A percentile compares a stretch with the other conserved stretches of the same genome.
These are phyloP conservation scores for Gossypium davidsonii DNA, from an alignment of 441 rosid species.

Conservation along the genomic window DNA sequence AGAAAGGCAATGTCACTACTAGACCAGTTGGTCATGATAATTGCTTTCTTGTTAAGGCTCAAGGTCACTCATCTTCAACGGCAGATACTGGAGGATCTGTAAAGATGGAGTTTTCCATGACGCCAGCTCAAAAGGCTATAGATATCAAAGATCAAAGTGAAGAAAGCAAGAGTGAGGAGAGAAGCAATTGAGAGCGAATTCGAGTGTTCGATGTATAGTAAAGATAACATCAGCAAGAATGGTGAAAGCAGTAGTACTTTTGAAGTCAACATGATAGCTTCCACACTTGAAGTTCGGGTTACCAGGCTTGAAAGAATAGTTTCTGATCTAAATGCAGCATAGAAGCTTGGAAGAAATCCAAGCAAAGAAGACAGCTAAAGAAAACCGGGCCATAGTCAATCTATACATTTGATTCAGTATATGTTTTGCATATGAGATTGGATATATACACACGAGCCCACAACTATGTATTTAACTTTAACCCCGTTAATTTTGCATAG, in stretches of 20 bases:
- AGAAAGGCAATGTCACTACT: not conserved
- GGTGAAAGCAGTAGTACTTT: not conserved
- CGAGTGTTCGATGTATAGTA: not conserved
- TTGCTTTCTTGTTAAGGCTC: not conserved
- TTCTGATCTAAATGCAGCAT: not conserved
- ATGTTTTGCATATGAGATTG: not conserved
- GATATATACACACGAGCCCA: not conserved
- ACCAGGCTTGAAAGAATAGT: constrained; percentile 17
- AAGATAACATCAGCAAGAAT: not conserved
- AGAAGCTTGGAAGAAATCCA: not conserved
- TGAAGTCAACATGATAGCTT: not conserved
- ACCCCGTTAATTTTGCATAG: not conserved
- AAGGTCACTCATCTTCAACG: not conserved
- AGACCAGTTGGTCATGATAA: not conserved
- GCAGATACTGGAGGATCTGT: not conserved
- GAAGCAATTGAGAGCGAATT: not conserved
- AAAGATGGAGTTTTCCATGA: not conserved
- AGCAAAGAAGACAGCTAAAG: not conserved
- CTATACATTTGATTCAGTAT: not conserved
- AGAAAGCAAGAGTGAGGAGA: constrained; percentile 3
- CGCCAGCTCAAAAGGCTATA: not conserved
- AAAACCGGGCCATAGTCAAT: not conserved
- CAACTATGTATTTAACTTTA: not conserved
- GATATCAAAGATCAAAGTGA: not conserved
- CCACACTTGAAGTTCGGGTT: constrained; percentile 13